Base-by-base conservation (phyloP, 2,329 filamentous ascomycete genomes). In the Ophiostoma sp. region DNA sequence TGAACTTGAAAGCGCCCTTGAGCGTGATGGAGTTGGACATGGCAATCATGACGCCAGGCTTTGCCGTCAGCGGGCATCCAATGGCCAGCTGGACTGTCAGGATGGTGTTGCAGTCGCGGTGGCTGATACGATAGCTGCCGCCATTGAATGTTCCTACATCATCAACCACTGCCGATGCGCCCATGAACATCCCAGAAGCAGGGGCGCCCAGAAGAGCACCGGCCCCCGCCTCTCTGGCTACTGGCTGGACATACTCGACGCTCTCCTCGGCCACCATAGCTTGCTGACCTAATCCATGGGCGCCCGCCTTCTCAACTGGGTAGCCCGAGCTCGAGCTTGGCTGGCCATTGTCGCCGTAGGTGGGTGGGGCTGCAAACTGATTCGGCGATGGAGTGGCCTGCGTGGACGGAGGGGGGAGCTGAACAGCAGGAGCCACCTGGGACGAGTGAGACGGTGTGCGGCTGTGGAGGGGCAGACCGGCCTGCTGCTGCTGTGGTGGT, bases 101-200 rank as follows among this genome's bases (percentile, higher is more conserved):
- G 74, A 97, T 90, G 0, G 91, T 93, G 78, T 98, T 99, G 71
- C 88, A 90, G 79, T 97, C 93, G 31, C 95, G 86, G 77, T 99
- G 95, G 76, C 92, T 95, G 77, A 98, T 93, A 62, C 95, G 86
- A 78, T 94, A 99, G 77, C 91, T 94, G 15, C 95, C 95, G 20
- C 95, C 95, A 77, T 98, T 98, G 83, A 98, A 99, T 0, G 91
- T 95, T n/a, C 95, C 95, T 1, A 96, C 87, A 75, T 97, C 94
- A 78, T 98, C 95, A 39, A 87, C 83, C 0, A 86, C 85, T 0
- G 89, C 82, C 41, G 80, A 80, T 0, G 86, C 87, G 39, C 91
- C 91, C 6, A 83, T 78, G 73, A 94, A 93, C 71, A 90, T 85
- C 41, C 80, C 79, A 20, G 81, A 79, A 7, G 79, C 76, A 13